phyloP scores from a whole-genome alignment of 257 asterid genomes.

The Anisodus acutangulus region DNA sequence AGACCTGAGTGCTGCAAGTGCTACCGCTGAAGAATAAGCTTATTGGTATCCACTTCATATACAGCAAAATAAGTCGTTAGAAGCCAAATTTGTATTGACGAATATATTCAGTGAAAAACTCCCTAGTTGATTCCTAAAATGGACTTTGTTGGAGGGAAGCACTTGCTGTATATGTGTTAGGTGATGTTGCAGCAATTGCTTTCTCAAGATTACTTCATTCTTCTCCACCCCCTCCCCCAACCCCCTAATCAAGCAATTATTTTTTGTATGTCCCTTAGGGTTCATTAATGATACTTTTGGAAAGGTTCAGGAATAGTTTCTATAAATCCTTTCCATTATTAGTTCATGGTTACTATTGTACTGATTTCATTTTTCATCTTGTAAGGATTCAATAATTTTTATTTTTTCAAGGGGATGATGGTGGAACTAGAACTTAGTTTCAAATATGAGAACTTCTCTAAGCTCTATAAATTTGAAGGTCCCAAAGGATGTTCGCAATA shows the following conservation, averaged over 20 bases:
- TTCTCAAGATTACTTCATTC: neutral
- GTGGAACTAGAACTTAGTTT: neutral
- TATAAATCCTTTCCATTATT: conserved; percentile 10
- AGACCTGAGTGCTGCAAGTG: conserved; percentile 94
- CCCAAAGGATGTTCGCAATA: neutral
- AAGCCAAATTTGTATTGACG: conserved; percentile 8
- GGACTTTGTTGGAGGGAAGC: conserved; percentile 11
- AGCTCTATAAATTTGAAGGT: neutral
- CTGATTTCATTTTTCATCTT: neutral
- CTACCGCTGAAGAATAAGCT: conserved; percentile 65
- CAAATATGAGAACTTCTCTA: neutral
- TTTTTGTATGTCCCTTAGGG: too few species aligned
- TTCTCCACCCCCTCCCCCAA: neutral
- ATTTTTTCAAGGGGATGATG: conserved; percentile 2
- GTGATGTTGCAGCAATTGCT: conserved; percentile 3
- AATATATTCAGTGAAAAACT: neutral
- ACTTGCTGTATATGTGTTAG: conserved; percentile 1
- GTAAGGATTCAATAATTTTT: neutral
- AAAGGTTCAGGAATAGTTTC: neutral
- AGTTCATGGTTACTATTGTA: conserved; percentile 4
- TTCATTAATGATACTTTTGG: too few species aligned
- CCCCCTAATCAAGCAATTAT: neutral
- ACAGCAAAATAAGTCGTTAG: conserved; percentile 24
- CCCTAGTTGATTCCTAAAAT: neutral
- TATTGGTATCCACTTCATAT: conserved; percentile 27